Percentiles rank a stretch among this genome's conserved stretches.
These are phyloP conservation scores for Datisca glomerata DNA, from an alignment of 306 rosid species.

Conservation along the genomic window DNA sequence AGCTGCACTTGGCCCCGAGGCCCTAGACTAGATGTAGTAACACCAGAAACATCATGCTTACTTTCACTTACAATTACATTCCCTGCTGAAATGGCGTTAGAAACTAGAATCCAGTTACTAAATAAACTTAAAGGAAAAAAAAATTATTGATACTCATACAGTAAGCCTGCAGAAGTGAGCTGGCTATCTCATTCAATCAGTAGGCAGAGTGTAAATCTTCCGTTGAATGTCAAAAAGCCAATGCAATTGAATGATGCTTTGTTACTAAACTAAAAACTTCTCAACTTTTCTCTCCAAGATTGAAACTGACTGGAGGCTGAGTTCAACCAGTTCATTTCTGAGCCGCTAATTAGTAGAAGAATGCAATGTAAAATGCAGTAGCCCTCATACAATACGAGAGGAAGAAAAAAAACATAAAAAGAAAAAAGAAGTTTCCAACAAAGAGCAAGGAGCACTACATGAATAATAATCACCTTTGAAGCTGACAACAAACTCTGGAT, in stretches of 20 bases:
- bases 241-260: constrained; percentile 21
- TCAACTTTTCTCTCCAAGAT: constrained; percentile 18
- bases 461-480: constrained; percentile 44
- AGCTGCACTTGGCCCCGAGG: constrained; percentile 19
- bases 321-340: constrained; percentile 10
- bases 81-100: constrained; percentile 24
- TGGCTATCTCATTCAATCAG: constrained; percentile 18
- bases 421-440: neutral
- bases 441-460: constrained; percentile 5
- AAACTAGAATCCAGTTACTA: constrained; percentile 13
- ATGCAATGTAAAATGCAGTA: neutral
- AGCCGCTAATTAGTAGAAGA: constrained; percentile 1
- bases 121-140: constrained; percentile 3
- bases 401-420: constrained; percentile 7
- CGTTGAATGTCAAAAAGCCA: constrained; percentile 18
- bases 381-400: neutral
- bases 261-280: constrained; percentile 12
- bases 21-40: constrained; percentile 23
- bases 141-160: constrained; percentile 14
- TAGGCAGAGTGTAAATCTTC: constrained; percentile 20
- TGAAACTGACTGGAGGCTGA: constrained; percentile 9
- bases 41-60: constrained; percentile 35
- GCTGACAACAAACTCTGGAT: constrained; percentile 70
- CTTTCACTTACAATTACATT: constrained; percentile 20
- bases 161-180: constrained; percentile 24